A percentile compares a stretch with the other conserved stretches of the same genome.
phyloP scores from a whole-genome alignment of 805 yeast species.

The Barnettozyma sp. region DNA sequence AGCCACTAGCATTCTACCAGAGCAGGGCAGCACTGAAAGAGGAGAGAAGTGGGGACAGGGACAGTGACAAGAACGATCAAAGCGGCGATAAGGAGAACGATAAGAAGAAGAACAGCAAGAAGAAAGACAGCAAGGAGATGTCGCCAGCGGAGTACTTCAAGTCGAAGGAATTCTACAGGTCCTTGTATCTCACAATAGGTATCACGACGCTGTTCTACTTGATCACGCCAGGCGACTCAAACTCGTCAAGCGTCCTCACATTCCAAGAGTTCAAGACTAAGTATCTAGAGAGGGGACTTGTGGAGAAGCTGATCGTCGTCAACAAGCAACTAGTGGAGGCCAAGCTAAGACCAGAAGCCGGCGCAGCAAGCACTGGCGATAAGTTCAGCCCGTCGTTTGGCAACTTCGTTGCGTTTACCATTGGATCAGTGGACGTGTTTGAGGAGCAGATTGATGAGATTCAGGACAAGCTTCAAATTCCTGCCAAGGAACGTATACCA shows the following conservation, averaged over 20 bases:
- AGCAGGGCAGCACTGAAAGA: conserved; percentile 5
- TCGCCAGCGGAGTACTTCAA: conserved; percentile 32
- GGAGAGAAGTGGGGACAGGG: neutral
- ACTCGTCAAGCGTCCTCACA: conserved; percentile 39
- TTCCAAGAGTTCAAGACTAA: conserved; percentile 86
- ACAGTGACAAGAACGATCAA: conserved; percentile 7
- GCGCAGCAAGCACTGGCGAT: conserved; percentile 51
- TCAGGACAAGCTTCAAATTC: conserved; percentile 64
- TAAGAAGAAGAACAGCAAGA: conserved; percentile 18
- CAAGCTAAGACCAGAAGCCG: conserved; percentile 25
- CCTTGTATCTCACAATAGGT: conserved; percentile 33
- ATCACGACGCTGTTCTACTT: conserved; percentile 32
- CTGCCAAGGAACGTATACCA: conserved; percentile 68
- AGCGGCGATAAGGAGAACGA: conserved; percentile 14
- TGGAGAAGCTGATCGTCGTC: conserved; percentile 63
- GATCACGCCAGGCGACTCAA: conserved; percentile 25
- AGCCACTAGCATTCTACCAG: conserved; percentile 10
- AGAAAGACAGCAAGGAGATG: conserved; percentile 23
- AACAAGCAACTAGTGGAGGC: conserved; percentile 72
- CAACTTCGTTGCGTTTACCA: conserved; percentile 57
- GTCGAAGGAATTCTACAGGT: conserved; percentile 36
- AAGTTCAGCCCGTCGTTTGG: conserved; percentile 34
- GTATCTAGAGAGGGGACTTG: conserved; percentile 72
- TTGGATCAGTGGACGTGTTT: conserved; percentile 80
- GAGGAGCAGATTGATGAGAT: conserved; percentile 74